Evolutionary conservation across 73 alveolate genomes (phyloP), one percentile per base, ranked within the genome.

Genomic region (Symbiodinium natans): DNA sequence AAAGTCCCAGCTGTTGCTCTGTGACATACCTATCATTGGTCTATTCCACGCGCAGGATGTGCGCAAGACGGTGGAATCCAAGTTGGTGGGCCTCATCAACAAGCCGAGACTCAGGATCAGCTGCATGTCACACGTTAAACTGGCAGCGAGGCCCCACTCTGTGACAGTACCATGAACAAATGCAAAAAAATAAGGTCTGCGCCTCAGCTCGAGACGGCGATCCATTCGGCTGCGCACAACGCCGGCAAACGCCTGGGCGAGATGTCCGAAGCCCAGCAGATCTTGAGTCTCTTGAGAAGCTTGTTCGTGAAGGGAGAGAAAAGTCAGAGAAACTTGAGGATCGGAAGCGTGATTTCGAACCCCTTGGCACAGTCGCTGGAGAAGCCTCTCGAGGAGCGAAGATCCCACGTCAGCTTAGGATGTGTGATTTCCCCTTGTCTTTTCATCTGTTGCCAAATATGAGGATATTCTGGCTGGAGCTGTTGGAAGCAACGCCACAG

Each of bases 101-200:
- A 33, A 29, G 97, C 54, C 25, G 7, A 2, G 48, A 23, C 42
- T 2, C 46, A 21, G 59, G 25, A 46, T 52, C 25, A n/a, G 71
- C 29, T 52, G 31, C 17, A 29, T 52, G 1, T 11, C 25, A 29
- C 31, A 13, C 10, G 1, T 15, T n/a, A n/a, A n/a, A n/a, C n/a
- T n/a, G n/a, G n/a, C n/a, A n/a, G n/a, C n/a, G n/a, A n/a, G n/a
- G n/a, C n/a, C n/a, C n/a, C n/a, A n/a, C n/a, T n/a, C n/a, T n/a
- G n/a, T n/a, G n/a, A n/a, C n/a, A n/a, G n/a, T n/a, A n/a, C n/a
- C n/a, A n/a, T n/a, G n/a, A n/a, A n/a, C n/a, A n/a, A n/a, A n/a
- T n/a, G n/a, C n/a, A n/a, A n/a, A n/a, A n/a, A n/a, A n/a, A n/a
- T 56, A 34, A 90, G 96, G 96, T 63, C 87, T 10, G 96, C 96